A percentile compares a stretch with the other conserved stretches of the same genome.
Evolutionary conservation across 495 filamentous ascomycete species (phyloP).

Genomic region (Cetradonia linearis): DNA sequence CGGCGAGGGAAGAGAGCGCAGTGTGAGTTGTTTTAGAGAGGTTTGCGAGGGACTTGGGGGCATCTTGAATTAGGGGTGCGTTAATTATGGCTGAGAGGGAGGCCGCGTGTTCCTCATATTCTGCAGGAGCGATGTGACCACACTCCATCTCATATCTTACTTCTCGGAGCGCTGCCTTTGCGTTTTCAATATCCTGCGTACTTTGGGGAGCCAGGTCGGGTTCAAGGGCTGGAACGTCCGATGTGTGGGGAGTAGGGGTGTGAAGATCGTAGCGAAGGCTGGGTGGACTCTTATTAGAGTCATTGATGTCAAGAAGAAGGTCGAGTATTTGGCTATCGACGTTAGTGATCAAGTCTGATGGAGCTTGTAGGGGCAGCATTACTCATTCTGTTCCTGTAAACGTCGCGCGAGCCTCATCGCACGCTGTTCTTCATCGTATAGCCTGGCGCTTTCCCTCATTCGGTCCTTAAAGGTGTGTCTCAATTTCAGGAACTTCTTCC

Average conservation of each 20-base stretch:
- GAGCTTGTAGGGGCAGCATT: not conserved
- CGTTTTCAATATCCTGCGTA: constrained; percentile 31
- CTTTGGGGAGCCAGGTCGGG: constrained; percentile 31
- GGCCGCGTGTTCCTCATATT: constrained; percentile 35
- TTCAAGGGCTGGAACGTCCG: constrained; percentile 33
- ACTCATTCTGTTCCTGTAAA: constrained; percentile 83
- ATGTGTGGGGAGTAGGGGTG: constrained; percentile 34
- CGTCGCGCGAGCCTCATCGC: constrained; percentile 65
- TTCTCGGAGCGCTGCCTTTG: constrained; percentile 36
- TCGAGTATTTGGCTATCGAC: constrained; percentile 61
- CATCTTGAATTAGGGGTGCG: constrained; percentile 5
- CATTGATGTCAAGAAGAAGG: constrained; percentile 77
- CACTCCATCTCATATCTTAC: constrained; percentile 36
- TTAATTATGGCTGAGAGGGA: constrained; percentile 18
- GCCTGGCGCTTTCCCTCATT: constrained; percentile 66
- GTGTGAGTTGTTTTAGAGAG: constrained; percentile 18
- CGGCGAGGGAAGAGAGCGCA: constrained; percentile 12
- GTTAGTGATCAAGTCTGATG: constrained; percentile 13
- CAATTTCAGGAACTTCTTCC: constrained; percentile 95
- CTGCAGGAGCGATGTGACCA: constrained; percentile 33
- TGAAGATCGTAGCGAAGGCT: constrained; percentile 56
- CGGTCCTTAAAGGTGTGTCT: constrained; percentile 72
- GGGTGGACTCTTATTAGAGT: constrained; percentile 61
- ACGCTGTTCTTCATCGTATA: constrained; percentile 68
- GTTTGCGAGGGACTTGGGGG: constrained; percentile 11